Evolutionary conservation across 1,139 yeast genomes (phyloP), one percentile per base, ranked within the genome.

Genomic region (Suhomyces yuchorum): DNA sequence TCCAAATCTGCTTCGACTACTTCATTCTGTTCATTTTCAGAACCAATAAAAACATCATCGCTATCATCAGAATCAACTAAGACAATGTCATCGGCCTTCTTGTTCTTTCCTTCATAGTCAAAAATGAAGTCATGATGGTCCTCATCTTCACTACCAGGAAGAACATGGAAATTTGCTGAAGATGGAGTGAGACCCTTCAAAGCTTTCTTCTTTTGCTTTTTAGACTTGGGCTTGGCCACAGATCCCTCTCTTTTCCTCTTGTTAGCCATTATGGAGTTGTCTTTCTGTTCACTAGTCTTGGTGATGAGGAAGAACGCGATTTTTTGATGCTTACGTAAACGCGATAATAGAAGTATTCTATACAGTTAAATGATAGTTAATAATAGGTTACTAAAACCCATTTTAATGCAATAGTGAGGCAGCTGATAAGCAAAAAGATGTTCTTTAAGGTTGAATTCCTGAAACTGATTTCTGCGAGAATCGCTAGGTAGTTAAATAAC

Each of bases 11-110:
- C 66, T 23, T 54, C 52, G 8, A 53, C 52, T 3, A 26, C 30
- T 26, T 54, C 61, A 34, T 49, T 49, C 8, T 56, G 63, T 8
- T 62, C 72, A 3, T 56, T 65, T 39, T 70, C 78, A 2, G 78
- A 71, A 55, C 63, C 67, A 55, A 74, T 67, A 43, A 67, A 67
- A 4, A 73, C 67, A 38, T 61, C 70, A 41, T 62, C 69, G 24
- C 62, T 63, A 14, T 54, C 56, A 9, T 61, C 68, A 8, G 68
- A 62, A 35, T 67, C 70, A 8, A 66, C 60, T 20, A 66, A 51
- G 8, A 63, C 61, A 14, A 66, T 48, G 23, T 65, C 66, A 43
- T 58, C 51, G 15, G 37, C 37, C 40, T 53, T 55, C 37, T 52
- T 54, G 24, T 47, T 49, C 40, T 49, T 52, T 14, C 49, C 50